A percentile compares a stretch with the other conserved stretches of the same genome.
phyloP scores from a whole-genome alignment of 2,329 filamentous ascomycete genomes.

The Aureobasidium leucospermi region DNA sequence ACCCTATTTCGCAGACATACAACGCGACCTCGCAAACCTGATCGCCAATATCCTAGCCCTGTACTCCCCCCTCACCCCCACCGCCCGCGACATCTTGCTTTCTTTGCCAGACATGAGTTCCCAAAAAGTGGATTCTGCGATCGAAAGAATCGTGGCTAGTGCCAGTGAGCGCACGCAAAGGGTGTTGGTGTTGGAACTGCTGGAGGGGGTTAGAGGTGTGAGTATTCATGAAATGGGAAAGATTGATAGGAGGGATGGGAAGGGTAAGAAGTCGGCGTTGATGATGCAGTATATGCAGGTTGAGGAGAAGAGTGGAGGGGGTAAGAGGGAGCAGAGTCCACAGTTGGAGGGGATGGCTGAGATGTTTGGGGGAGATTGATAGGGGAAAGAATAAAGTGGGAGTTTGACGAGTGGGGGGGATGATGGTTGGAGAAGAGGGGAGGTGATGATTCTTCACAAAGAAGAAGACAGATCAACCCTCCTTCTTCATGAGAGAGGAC shows the following conservation, averaged over 20 bases:
- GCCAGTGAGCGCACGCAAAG: slow-evolving; percentile 65
- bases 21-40: slow-evolving; percentile 81
- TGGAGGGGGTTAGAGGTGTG: slow-evolving; percentile 81
- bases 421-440: too few relatives aligned
- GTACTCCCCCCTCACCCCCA: slow-evolving; percentile 62
- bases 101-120: slow-evolving; percentile 70
- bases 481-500: too few relatives aligned
- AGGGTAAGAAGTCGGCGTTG: slow-evolving; percentile 19
- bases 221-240: slow-evolving; percentile 92
- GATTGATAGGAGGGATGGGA: slow-evolving; percentile 43
- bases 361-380: slow-evolving; percentile 33
- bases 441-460: too few relatives aligned
- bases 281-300: slow-evolving; percentile 38
- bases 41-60: slow-evolving; percentile 79
- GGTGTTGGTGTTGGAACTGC: slow-evolving; percentile 71
- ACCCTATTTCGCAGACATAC: slow-evolving; percentile 91
- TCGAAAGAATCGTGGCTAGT: slow-evolving; percentile 26
- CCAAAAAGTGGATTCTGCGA: slow-evolving; percentile 54
- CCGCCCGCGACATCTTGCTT: slow-evolving; percentile 68
- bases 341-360: slow-evolving; percentile 38
- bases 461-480: too few relatives aligned
- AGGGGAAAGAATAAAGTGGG: neutral
- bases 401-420: too few relatives aligned
- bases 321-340: slow-evolving; percentile 33
- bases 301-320: slow-evolving; percentile 28